These are phyloP conservation scores for Xylaria telfairii DNA, from an alignment of 495 filamentous ascomycete species.

Conservation along the genomic window DNA sequence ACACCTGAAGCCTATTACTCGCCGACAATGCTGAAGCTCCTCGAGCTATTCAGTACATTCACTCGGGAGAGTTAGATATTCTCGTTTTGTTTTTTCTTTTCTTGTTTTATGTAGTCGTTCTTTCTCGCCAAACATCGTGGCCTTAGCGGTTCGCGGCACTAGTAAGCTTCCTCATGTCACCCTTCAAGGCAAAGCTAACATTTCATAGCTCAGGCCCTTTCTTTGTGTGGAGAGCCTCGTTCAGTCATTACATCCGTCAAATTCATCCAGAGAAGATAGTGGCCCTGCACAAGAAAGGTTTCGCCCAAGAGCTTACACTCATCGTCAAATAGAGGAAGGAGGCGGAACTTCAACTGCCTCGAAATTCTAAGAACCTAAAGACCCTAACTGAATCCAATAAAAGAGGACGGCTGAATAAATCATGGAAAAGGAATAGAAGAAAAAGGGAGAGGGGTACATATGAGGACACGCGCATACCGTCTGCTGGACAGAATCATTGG, in stretches of 20 bases:
- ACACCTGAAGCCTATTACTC: not conserved
- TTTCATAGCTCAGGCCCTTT: not conserved
- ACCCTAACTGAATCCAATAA: not conserved
- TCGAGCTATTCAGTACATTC: not conserved
- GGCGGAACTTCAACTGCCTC: not conserved
- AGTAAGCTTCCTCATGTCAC: not conserved
- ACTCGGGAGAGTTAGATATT: not conserved
- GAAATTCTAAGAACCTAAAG: not conserved
- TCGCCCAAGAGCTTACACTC: not conserved
- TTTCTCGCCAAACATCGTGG: not conserved
- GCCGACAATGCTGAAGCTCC: not conserved
- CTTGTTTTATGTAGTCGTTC: not conserved
- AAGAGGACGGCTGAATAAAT: no score
- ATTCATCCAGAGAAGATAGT: not conserved
- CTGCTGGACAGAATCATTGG: not conserved
- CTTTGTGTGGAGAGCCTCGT: not conserved
- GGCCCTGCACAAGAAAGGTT: not conserved
- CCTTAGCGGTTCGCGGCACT: not conserved
- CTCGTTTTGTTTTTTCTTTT: not conserved
- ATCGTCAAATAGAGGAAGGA: not conserved
- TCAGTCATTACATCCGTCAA: not conserved
- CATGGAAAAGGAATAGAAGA: not conserved
- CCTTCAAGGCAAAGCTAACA: not conserved
- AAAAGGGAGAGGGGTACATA: not conserved
- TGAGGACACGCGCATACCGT: not conserved